Percentiles rank a stretch among this genome's conserved stretches.
Conservation (phyloP, 345 rosid genomes). For the Cochlearia excelsa region DNA sequence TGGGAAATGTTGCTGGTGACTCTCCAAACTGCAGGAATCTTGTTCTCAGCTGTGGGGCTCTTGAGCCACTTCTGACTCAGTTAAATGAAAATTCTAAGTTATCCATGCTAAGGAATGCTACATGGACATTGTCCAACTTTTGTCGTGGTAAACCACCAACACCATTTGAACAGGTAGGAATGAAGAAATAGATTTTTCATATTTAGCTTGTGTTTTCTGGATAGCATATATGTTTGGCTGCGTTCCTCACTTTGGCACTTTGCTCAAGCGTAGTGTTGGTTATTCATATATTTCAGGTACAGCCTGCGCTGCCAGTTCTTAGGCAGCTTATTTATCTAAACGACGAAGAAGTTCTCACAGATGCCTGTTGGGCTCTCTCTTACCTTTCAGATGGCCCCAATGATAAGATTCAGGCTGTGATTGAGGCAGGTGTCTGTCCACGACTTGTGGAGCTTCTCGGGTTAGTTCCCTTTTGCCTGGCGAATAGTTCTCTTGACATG, state of each 20-base stretch:
- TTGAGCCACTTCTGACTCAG: constrained; percentile 63
- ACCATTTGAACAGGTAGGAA: constrained; percentile 61
- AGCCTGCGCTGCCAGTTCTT: constrained; percentile 73
- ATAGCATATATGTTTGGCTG: constrained; percentile 11
- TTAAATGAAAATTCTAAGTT: constrained; percentile 59
- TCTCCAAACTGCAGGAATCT: constrained; percentile 71
- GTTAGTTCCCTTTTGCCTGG: constrained; percentile 43
- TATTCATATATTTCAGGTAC: constrained; percentile 46
- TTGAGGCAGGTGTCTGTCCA: constrained; percentile 71
- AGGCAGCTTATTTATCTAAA: constrained; percentile 62
- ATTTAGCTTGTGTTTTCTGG: constrained; percentile 23
- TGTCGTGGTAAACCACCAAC: constrained; percentile 78
- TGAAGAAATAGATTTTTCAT: constrained; percentile 13
- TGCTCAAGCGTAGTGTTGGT: constrained; percentile 11
- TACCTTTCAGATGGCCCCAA: constrained; percentile 57
- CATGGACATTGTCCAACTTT: constrained; percentile 72
- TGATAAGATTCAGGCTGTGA: constrained; percentile 87
- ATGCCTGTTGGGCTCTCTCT: too few species aligned
- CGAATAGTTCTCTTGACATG: constrained; percentile 12
- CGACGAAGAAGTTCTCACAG: constrained; percentile 70
- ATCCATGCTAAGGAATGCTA: constrained; percentile 75
- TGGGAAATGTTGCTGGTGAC: constrained; percentile 79
- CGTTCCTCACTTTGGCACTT: background rate
- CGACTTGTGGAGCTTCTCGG: constrained; percentile 77
- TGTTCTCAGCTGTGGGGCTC: constrained; percentile 62